A percentile compares a stretch with the other conserved stretches of the same genome.
phyloP scores from a whole-genome alignment of 140 eudicot species.

The Bidens hawaiensis region DNA sequence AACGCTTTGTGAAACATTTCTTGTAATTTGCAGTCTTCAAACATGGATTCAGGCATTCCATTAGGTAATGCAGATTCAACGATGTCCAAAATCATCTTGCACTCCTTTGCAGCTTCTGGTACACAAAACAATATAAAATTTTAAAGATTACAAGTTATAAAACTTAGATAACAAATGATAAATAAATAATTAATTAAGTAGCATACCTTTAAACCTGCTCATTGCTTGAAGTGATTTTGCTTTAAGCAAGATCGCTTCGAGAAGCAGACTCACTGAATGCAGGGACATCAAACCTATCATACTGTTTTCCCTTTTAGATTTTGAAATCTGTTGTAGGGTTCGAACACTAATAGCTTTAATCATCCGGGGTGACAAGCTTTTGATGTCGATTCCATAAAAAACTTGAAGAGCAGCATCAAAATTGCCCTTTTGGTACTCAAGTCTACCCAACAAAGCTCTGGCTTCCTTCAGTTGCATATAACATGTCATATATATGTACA shows the following conservation, averaged over 20 bases:
- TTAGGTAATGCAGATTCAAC: slow-evolving; percentile 89
- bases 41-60: slow-evolving; percentile 56
- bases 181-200: too few relatives aligned
- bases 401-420: slow-evolving; percentile 95
- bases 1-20: slow-evolving; percentile 96
- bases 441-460: slow-evolving; percentile 97
- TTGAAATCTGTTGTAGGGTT: slow-evolving; percentile 37
- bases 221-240: slow-evolving; percentile 67
- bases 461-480: slow-evolving; percentile 69
- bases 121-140: slow-evolving; percentile 11
- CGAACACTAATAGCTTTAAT: slow-evolving; percentile 63
- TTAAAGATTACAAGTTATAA: background rate
- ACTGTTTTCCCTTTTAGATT: slow-evolving; percentile 45
- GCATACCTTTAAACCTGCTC: slow-evolving; percentile 59
- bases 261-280: slow-evolving; percentile 90
- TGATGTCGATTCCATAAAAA: slow-evolving; percentile 84
- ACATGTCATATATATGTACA: background rate
- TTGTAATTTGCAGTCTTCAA: slow-evolving; percentile 65
- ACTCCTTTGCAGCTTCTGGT: slow-evolving; percentile 91
- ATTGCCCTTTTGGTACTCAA: slow-evolving; percentile 88
- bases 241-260: slow-evolving; percentile 88
- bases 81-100: slow-evolving; percentile 71
- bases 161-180: too few relatives aligned
- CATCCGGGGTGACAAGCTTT: slow-evolving; percentile 63
- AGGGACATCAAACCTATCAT: slow-evolving; percentile 70